These are phyloP conservation scores for Solanum hybrid DNA, from an alignment of 305 asterid genomes.

Conservation along the genomic window DNA sequence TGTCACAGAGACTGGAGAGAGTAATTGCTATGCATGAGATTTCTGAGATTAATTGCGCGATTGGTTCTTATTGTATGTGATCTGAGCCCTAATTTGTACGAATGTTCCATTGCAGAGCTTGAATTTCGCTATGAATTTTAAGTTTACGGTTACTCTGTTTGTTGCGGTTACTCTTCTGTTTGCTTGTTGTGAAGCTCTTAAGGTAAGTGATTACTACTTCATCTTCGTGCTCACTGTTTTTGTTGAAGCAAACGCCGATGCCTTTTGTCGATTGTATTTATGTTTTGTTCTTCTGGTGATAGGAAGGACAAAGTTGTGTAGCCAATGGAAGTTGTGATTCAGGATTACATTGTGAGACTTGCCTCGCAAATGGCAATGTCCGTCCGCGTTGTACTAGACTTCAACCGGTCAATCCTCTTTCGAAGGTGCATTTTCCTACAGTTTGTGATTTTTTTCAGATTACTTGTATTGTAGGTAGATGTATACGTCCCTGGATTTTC, in stretches of 20 bases:
- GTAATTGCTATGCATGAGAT: background rate
- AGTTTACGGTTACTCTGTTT: background rate
- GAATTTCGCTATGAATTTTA: background rate
- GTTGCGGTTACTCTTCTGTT: constrained; percentile 2
- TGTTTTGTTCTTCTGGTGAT: background rate
- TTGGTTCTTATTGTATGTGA: background rate
- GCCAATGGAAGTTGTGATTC: constrained; percentile 38
- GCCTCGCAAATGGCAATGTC: constrained; percentile 55
- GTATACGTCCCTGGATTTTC: background rate
- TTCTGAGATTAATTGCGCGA: background rate
- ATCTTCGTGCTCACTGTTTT: background rate
- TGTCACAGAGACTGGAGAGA: background rate
- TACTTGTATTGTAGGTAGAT: background rate
- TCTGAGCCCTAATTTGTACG: background rate
- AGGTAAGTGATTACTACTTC: constrained; percentile 8
- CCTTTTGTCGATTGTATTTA: background rate
- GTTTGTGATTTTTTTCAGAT: background rate
- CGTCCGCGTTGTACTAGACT: constrained; percentile 79
- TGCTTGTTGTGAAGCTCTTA: constrained; percentile 10
- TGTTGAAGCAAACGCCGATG: background rate
- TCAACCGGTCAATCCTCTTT: constrained; percentile 61
- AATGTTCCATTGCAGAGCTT: background rate
- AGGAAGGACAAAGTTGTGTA: constrained; percentile 60
- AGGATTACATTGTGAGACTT: constrained; percentile 85
- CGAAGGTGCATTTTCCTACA: constrained; percentile 36